Conservation (phyloP, 768 basidiomycete species). For the Tricholoma flavovirens region DNA sequence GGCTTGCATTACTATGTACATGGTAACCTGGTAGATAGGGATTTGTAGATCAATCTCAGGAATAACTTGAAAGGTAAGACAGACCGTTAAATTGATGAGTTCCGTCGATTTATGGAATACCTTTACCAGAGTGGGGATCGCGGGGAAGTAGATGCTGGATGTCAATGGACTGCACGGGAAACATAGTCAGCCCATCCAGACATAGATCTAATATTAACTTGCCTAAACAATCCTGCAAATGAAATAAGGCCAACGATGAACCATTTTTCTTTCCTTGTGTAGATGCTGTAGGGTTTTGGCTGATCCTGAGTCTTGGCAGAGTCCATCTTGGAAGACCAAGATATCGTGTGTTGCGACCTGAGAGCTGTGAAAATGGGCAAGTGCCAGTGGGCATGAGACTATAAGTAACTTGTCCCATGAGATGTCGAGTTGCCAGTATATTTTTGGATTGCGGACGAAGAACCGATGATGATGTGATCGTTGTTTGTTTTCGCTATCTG, state of each 20-base stretch:
- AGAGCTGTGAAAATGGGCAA: not conserved
- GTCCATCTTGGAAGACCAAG: not conserved
- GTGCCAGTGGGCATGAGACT: not conserved
- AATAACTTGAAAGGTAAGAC: slow-evolving; percentile 14
- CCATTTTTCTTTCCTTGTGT: slow-evolving; percentile 58
- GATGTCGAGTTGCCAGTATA: not conserved
- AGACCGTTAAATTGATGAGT: slow-evolving; percentile 71
- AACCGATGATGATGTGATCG: not conserved
- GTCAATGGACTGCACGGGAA: slow-evolving; percentile 50
- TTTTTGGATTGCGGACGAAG: not conserved
- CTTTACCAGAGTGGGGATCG: slow-evolving; percentile 59
- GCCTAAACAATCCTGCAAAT: slow-evolving; percentile 61
- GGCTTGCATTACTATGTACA: slow-evolving; percentile 69
- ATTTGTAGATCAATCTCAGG: not conserved
- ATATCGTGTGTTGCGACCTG: not conserved
- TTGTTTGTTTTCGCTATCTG: too few species aligned
- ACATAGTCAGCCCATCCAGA: not conserved
- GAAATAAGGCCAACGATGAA: slow-evolving; percentile 54
- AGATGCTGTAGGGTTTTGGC: slow-evolving; percentile 38
- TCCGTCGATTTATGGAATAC: slow-evolving; percentile 64
- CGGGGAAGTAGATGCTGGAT: slow-evolving; percentile 75
- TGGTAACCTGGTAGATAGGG: slow-evolving; percentile 38
- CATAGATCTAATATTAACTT: not conserved
- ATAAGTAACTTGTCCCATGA: too few species aligned
- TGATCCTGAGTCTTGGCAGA: not conserved